Evolutionary conservation across 2,329 filamentous ascomycete genomes (phyloP), one percentile per base, ranked within the genome.

Genomic region (Arthrobotrys pseudoclavata): DNA sequence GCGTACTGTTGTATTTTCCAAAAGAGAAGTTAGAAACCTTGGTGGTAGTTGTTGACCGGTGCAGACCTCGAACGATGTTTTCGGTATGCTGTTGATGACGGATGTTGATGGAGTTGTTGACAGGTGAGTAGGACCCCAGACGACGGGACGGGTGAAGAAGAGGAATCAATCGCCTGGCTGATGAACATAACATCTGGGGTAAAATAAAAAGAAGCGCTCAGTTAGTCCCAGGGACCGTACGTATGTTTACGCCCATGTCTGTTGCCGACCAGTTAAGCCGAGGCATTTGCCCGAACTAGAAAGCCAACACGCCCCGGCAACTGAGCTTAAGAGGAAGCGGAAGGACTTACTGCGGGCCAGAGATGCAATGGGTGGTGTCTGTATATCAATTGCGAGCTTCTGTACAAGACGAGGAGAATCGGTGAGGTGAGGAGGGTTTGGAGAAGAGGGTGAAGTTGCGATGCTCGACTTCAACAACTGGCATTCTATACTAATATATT

Each of bases 231-330:
- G 50, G 50, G 12, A 13, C 50, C 6, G 18, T 22, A 18, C 22
- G 15, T 10, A 13, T 9, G n/a, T 18, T 45, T 7, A 18, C 7
- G 24, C 24, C n/a, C 31, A 20, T 42, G 18, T 7, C 26, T 22
- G 57, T 53, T 55, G 29, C 53, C 72, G 72, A 61, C 60, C 61
- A 60, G 61, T 71, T 77, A 45, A 71, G 67, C 74, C 74, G 74
- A 77, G 74, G 74, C 74, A 67, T 61, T 55, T 71, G 52, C 66
- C 67, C 31, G 6, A 63, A 52, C 26, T n/a, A 40, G 61, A 76
- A 61, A 66, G 26, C 72, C 52, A 40, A 42, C 64, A 60, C 52
- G 37, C 26, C 20, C 45, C 42, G 61, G 29, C 40, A 52, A 66
- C 45, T 13, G 42, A 37, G 24, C 20, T n/a, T n/a, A 34, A 7